Percentiles rank a stretch among this genome's conserved stretches.
phyloP scores from a whole-genome alignment of 345 rosid genomes.

The Stellera chamaejasme region DNA sequence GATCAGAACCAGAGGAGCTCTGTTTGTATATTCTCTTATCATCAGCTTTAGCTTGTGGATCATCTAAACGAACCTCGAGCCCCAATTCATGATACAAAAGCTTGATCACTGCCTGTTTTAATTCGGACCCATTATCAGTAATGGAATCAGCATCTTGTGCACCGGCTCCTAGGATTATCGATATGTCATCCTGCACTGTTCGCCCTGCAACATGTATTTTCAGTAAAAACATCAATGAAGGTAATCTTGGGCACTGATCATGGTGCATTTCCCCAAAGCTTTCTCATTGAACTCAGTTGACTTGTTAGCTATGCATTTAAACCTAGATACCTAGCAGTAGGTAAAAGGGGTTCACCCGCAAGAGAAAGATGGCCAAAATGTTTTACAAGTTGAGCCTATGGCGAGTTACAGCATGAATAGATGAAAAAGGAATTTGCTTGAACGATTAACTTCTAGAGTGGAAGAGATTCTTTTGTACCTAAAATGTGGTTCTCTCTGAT shows the following conservation, averaged over 20 bases:
- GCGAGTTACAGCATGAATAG: too few relatives aligned
- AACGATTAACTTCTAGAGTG: too few relatives aligned
- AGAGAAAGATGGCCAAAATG: too few relatives aligned
- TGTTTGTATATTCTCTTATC: conserved; percentile 1
- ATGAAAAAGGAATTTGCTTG: too few relatives aligned
- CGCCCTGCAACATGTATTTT: conserved; percentile 43
- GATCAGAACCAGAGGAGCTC: conserved; percentile 11
- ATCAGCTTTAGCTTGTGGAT: conserved; percentile 15
- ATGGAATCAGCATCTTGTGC: conserved; percentile 21
- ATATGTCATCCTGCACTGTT: conserved; percentile 53
- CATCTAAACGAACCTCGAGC: conserved; percentile 43
- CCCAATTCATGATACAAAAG: conserved; percentile 64
- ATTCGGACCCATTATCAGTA: conserved; percentile 19
- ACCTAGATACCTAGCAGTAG: too few relatives aligned
- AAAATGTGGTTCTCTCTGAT: conserved; percentile 65
- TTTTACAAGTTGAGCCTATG: too few relatives aligned
- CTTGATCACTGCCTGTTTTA: conserved; percentile 43
- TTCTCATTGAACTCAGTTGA: not conserved
- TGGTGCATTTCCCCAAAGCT: not conserved
- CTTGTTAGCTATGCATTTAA: not conserved
- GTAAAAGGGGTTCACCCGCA: too few relatives aligned
- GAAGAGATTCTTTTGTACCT: conserved; percentile 29
- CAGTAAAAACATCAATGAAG: conserved; percentile 7
- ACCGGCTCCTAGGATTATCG: conserved; percentile 54
- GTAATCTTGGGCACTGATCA: not conserved